Base-by-base conservation (phyloP, 108 stramenopile genomes). In the Nitzschia sp. region DNA sequence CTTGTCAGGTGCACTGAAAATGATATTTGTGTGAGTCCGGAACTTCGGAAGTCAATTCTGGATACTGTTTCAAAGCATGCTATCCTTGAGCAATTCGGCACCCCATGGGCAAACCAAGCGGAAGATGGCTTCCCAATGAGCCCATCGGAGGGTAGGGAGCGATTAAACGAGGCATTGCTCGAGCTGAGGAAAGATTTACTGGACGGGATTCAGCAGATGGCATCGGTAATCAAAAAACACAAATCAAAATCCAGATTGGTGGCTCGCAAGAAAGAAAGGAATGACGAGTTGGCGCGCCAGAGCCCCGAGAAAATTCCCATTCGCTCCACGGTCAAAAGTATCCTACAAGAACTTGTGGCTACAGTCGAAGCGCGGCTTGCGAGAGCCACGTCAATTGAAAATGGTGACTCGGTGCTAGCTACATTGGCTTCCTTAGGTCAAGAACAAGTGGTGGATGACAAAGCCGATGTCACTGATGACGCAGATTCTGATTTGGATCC, bases 171-270 rank as follows among this genome's bases (percentile, higher is more conserved):
- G 29, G 91, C 83, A 15, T 71, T 92, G 23, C 45, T 88, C 45
- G 76, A 86, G 35, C 66, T 92, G 27, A 70, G 91, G 36, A 59
- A 74, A 53, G 63, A 63, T 36, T 77, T 92, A 16, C 63, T 85
- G 31, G 79, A 82, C 21, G 78, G 73, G 45, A 78, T 85, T 9
- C 45, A 68, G 23, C 68, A 77, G n/a, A 83, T 85, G 72, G 81
- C 72, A 1, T 68, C 71, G 28, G 75, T 72, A 9, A 79, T 86
- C 26, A 83, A 82, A 53, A 72, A 77, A 63, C 41, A 71, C 59
- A 69, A 66, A 28, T 72, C 72, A 0, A 44, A 64, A 21, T 33
- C 53, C 29, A 29, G 68, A 54, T 33, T 58, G 26, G 25, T 19
- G 27, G 62, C 63, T 2, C 36, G 30, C n/a, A 48, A 16, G 41